A percentile compares a stretch with the other conserved stretches of the same genome.
Conservation (phyloP, 2,329 filamentous ascomycete species). For the Calonectria crousiana region DNA sequence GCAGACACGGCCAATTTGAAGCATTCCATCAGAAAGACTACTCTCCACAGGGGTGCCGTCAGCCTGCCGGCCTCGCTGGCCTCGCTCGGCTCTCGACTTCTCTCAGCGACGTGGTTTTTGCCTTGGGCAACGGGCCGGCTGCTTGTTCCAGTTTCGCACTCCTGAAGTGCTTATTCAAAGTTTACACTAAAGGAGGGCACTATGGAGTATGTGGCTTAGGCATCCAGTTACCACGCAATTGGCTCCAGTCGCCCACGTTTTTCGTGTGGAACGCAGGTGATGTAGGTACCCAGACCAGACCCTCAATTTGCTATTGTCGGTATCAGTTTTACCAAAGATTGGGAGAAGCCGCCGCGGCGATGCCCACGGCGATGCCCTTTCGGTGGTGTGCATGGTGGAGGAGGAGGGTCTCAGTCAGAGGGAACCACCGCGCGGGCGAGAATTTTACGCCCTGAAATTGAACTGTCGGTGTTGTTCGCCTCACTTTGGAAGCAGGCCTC, state of each 20-base stretch:
- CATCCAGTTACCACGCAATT: background rate
- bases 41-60: background rate
- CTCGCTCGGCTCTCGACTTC: no score
- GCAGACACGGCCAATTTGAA: background rate
- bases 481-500: no score
- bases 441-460: no score
- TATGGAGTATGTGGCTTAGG: background rate
- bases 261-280: background rate
- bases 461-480: no score
- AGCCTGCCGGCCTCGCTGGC: background rate
- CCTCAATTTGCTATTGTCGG: no score
- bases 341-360: background rate
- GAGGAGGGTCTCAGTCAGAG: no score
- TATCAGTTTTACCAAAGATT: background rate
- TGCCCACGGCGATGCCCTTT: no score
- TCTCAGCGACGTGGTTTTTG: background rate
- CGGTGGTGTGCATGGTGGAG: background rate
- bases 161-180: no score
- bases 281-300: background rate
- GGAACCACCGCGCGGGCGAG: no score
- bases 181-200: background rate
- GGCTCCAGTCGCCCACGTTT: background rate
- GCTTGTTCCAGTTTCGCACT: no score
- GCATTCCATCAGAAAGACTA: background rate
- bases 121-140: background rate